Percentiles rank a stretch among this genome's conserved stretches.
These are phyloP conservation scores for Trametopsis cervina DNA, from an alignment of 768 basidiomycete genomes.

Conservation along the genomic window DNA sequence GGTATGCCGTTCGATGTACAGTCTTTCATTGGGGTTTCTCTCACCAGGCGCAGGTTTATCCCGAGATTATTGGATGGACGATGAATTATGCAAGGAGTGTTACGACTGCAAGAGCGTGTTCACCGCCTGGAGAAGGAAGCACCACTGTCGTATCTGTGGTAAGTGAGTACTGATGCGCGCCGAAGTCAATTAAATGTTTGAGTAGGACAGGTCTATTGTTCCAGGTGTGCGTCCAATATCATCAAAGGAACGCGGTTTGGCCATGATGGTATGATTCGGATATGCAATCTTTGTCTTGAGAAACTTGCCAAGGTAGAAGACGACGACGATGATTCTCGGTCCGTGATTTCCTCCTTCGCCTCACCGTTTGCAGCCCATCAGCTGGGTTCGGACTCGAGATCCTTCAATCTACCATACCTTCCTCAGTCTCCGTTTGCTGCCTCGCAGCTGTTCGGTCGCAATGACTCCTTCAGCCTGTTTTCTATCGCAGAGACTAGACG, in stretches of 20 bases:
- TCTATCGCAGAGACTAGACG: slow-evolving; percentile 75
- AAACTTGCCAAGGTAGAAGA: slow-evolving; percentile 86
- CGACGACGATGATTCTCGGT: slow-evolving; percentile 84
- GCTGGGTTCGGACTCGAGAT: slow-evolving; percentile 41
- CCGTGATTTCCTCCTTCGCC: slow-evolving; percentile 64
- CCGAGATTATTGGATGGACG: slow-evolving; percentile 98
- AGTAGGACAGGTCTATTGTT: slow-evolving; percentile 93
- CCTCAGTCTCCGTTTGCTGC: slow-evolving; percentile 86
- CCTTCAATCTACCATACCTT: slow-evolving; percentile 37
- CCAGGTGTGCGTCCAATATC: slow-evolving; percentile 92
- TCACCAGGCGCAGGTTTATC: slow-evolving; percentile 54
- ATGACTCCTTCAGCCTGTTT: slow-evolving; percentile 72
- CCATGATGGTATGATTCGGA: slow-evolving; percentile 89
- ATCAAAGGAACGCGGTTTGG: slow-evolving; percentile 93
- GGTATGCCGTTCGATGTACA: slow-evolving; percentile 50
- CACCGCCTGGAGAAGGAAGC: slow-evolving; percentile 90
- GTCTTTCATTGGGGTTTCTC: slow-evolving; percentile 1
- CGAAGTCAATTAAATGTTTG: neutral
- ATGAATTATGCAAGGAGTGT: slow-evolving; percentile 91
- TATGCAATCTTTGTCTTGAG: slow-evolving; percentile 93
- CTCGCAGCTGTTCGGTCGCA: slow-evolving; percentile 73
- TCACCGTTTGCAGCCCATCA: slow-evolving; percentile 77
- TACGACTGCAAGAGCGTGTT: slow-evolving; percentile 95
- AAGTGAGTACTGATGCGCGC: slow-evolving; percentile 17
- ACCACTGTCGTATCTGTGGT: slow-evolving; percentile 98